Evolutionary conservation across 2,329 filamentous ascomycete species (phyloP).

Genomic region (Nannizzia gypsea): DNA sequence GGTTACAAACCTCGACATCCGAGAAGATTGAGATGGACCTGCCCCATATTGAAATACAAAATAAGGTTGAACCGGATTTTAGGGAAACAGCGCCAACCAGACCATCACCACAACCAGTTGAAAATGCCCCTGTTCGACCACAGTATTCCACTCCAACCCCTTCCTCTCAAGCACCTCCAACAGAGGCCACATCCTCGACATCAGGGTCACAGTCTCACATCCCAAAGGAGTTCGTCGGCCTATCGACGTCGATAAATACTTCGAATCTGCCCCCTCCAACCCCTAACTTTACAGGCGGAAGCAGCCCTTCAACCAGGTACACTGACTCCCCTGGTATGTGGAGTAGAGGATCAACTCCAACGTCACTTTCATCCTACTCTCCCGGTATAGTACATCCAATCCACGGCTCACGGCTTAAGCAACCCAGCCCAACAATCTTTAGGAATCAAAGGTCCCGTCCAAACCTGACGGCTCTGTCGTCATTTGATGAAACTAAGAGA

Average conservation of each 20-base stretch:
- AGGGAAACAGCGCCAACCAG: neutral
- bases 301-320: slow-evolving; percentile 36
- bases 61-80: neutral
- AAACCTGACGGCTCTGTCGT: slow-evolving; percentile 13
- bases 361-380: slow-evolving; percentile 39
- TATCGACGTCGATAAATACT: slow-evolving; percentile 26
- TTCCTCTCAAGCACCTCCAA: neutral
- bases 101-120: neutral
- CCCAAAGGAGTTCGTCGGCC: slow-evolving; percentile 29
- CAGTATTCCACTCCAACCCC: neutral
- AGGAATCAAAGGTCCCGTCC: slow-evolving; percentile 21
- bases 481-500: slow-evolving; percentile 8
- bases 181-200: neutral
- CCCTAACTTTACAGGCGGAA: slow-evolving; percentile 28
- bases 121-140: neutral
- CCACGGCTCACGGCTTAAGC: slow-evolving; percentile 27
- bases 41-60: neutral
- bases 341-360: slow-evolving; percentile 39
- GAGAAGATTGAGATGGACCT: neutral
- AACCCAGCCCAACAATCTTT: slow-evolving; percentile 28
- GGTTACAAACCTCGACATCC: neutral
- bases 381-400: slow-evolving; percentile 34
- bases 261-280: slow-evolving; percentile 29
- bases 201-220: slow-evolving; percentile 13
- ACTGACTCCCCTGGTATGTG: slow-evolving; percentile 37